Conservation (phyloP, 1,284 basidiomycete species). For the Puccinia coronata region DNA sequence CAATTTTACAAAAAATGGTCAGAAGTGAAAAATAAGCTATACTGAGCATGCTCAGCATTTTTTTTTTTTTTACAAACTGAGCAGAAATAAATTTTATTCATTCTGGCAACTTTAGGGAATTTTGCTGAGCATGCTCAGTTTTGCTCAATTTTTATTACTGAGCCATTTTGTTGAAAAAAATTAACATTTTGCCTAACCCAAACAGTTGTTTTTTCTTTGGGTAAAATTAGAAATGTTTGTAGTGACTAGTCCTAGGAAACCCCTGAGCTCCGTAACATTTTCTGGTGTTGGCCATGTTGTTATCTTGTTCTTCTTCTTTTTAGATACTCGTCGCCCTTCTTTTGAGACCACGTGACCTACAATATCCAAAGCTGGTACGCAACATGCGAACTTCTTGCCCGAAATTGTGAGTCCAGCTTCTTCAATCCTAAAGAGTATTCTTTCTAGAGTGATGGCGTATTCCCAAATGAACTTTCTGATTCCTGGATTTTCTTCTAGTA, state of each 20-base stretch:
- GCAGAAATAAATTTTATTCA: too few species aligned
- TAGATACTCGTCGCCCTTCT: not conserved
- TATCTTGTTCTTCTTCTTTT: constrained; percentile 15
- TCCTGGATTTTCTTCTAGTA: not conserved
- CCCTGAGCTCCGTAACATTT: not conserved
- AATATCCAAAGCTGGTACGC: constrained; percentile 12
- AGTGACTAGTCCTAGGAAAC: not conserved
- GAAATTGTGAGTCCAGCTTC: constrained; percentile 33
- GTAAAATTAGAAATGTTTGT: too few species aligned
- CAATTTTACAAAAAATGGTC: too few species aligned
- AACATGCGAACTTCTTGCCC: constrained; percentile 3
- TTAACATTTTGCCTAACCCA: too few species aligned
- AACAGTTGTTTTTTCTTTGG: too few species aligned
- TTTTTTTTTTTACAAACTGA: too few species aligned
- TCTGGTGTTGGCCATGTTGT: not conserved
- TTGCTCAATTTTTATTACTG: too few species aligned
- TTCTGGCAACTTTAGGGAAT: too few species aligned
- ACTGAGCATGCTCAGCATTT: too few species aligned
- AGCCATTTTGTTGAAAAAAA: too few species aligned
- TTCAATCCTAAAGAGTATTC: constrained; percentile 14
- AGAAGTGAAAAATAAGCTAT: too few species aligned
- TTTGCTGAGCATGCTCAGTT: too few species aligned
- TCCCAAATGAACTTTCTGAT: constrained; percentile 2
- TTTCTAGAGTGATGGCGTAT: not conserved
- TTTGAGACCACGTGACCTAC: not conserved